Evolutionary conservation across 23 red algal genomes (phyloP), one percentile per base, ranked within the genome.

Genomic region (Agarophyton chilense): DNA sequence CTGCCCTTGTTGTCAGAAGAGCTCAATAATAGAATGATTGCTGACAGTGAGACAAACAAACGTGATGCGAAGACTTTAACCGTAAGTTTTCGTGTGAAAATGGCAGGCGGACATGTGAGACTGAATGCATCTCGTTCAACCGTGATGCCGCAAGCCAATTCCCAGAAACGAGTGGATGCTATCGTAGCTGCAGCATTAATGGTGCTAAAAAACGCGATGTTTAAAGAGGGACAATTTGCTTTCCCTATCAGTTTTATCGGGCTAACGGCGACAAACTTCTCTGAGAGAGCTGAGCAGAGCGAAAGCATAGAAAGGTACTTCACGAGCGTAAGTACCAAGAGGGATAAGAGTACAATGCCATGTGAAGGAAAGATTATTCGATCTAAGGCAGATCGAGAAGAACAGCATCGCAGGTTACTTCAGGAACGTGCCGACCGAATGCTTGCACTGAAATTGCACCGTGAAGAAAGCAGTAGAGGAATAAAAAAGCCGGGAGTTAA

Each of bases 231-330:
- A 2, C 58, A 82, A 19, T 91, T 73, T 73, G 42, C 43, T 16
- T 91, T 91, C 31, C 88, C 88, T 19, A 91, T 91, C 53, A 91
- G 34, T 50, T 91, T 91, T 82, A 53, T 81, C 14, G 88, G 88
- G 1, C 51, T 91, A 17, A 82, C 88, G n/a, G 88, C 57, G 35
- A 57, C 76, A 35, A 91, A 91, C 57, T 91, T 91, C 40, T 32
- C 44, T 3, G 76, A 52, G 19, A 44, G 88, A 36, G 88, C 77
- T 26, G 35, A 29, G 10, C 21, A 18, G 40, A 31, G 67, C 6
- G 72, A 57, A 40, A 77, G 73, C 55, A 89, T 89, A 47, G 29
- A 54, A 22, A 33, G 68, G 9, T 65, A 79, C 33, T 89, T 89
- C 22, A 26, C 39, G 13, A 45, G 21, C 25, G 44, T 52, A 16